Evolutionary conservation across 2,329 filamentous ascomycete genomes (phyloP), one percentile per base, ranked within the genome.

Genomic region (Eutypa lata): DNA sequence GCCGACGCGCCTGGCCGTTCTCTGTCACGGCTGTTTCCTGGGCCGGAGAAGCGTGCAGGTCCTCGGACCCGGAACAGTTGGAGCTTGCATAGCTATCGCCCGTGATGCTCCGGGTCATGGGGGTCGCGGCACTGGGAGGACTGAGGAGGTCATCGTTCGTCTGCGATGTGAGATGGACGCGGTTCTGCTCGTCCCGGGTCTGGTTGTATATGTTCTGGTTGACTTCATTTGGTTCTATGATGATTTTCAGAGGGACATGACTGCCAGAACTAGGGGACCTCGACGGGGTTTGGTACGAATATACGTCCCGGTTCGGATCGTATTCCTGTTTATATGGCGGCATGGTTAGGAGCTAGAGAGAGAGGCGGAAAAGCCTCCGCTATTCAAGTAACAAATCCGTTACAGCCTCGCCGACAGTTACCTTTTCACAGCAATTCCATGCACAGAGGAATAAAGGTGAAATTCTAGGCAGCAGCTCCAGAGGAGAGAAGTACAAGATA

Each of bases 141-240:
- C 51, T 52, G 19, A 58, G 53, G 11, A 59, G 54, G 48, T 55
- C 61, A 26, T 56, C 42, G n/a, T 26, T 26, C 22, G 42, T 57
- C 45, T 66, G 57, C 3, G 55, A 57, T 16, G 57, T 51, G 44
- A 60, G 50, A 55, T 65, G 60, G 24, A 33, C 37, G 31, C 54
- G 60, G 31, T 63, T 61, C 49, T 57, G 57, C 16, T 64, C 59
- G 24, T 56, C 63, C 11, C 65, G 58, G 13, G 57, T 62, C 31
- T 59, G 54, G 44, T 69, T 67, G 47, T 68, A 69, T 28, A 61
- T 60, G 4, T 21, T 49, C 49, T 68, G 66, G 19, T 54, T 57
- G 18, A 67, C 57, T 2, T 33, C 47, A 3, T 60, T 65, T 7
- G 65, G 57, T 10, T 64, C 61, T 28, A 68, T 61, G 18, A 63